phyloP scores from a whole-genome alignment of 768 basidiomycete species.

The Leccinum variicolor region DNA sequence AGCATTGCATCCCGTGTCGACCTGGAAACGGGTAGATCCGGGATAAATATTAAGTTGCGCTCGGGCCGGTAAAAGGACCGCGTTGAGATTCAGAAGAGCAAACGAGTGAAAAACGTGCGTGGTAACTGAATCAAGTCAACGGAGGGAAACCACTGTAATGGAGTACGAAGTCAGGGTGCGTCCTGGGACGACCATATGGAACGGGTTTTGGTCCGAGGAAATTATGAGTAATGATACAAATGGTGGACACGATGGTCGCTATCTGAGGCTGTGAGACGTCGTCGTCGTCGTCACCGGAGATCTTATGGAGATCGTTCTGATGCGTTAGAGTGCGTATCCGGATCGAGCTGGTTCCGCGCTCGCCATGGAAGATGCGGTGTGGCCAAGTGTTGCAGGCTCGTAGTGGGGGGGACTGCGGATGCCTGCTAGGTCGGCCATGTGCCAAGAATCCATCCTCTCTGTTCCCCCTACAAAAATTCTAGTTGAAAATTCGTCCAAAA shows the following conservation, averaged over 20 bases:
- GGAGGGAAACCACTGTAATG: constrained; percentile 15
- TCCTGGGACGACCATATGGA: constrained; percentile 21
- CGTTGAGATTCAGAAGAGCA: constrained; percentile 20
- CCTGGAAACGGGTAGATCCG: constrained; percentile 18
- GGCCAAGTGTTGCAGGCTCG: constrained; percentile 8
- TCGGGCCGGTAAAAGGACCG: constrained; percentile 8
- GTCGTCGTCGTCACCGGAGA: constrained; percentile 19
- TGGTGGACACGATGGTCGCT: neutral
- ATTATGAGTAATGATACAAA: constrained; percentile 37
- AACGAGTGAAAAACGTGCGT: constrained; percentile 3
- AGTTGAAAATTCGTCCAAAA: constrained; percentile 29
- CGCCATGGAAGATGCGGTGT: constrained; percentile 14
- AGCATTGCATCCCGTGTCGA: constrained; percentile 1
- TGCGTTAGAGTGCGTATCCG: constrained; percentile 13
- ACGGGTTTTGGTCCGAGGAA: constrained; percentile 22
- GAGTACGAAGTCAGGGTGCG: constrained; percentile 20
- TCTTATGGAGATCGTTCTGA: constrained; percentile 23
- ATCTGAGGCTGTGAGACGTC: constrained; percentile 14
- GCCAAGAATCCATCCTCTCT: constrained; percentile 17
- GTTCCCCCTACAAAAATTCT: constrained; percentile 13
- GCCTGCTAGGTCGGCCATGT: constrained; percentile 12
- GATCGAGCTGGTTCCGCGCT: constrained; percentile 24
- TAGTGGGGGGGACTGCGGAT: constrained; percentile 5
- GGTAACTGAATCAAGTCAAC: constrained; percentile 15
- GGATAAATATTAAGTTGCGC: constrained; percentile 24